phyloP scores from a whole-genome alignment of 345 rosid genomes.

The Brassica rapa region DNA sequence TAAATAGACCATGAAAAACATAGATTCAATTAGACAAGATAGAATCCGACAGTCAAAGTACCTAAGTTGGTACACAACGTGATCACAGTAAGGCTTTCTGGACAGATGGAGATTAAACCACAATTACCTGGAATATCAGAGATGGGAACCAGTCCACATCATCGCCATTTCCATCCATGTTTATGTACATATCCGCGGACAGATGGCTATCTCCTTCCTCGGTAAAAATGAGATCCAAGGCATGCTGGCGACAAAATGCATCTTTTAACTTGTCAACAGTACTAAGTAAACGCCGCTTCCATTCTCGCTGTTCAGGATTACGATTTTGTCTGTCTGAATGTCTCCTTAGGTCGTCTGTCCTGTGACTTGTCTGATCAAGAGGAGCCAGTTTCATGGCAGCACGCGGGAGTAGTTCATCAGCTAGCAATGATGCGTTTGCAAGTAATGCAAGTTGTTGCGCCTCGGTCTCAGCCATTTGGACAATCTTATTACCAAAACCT shows the following conservation, averaged over 20 bases:
- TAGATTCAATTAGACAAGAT: neutral
- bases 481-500: constrained; percentile 77
- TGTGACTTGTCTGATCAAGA: constrained; percentile 54
- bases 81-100: neutral
- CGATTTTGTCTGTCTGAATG: constrained; percentile 89
- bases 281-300: constrained; percentile 85
- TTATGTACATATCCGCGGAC: constrained; percentile 86
- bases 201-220: constrained; percentile 98
- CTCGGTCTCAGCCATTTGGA: constrained; percentile 92
- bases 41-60: neutral
- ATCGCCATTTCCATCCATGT: constrained; percentile 74
- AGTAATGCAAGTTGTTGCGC: constrained; percentile 94
- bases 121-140: constrained; percentile 81
- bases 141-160: constrained; percentile 89
- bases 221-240: constrained; percentile 92
- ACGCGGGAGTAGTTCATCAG: constrained; percentile 96
- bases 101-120: constrained; percentile 31
- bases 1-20: constrained; percentile 15
- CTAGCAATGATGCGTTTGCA: constrained; percentile 94
- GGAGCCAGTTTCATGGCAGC: constrained; percentile 96
- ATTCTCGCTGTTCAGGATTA: constrained; percentile 97
- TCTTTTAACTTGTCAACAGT: constrained; percentile 91
- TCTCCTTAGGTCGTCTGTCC: constrained; percentile 70
- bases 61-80: neutral
- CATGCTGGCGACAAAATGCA: constrained; percentile 94